Conservation (phyloP, 805 yeast genomes). For the Metschnikowia colocasiae region DNA sequence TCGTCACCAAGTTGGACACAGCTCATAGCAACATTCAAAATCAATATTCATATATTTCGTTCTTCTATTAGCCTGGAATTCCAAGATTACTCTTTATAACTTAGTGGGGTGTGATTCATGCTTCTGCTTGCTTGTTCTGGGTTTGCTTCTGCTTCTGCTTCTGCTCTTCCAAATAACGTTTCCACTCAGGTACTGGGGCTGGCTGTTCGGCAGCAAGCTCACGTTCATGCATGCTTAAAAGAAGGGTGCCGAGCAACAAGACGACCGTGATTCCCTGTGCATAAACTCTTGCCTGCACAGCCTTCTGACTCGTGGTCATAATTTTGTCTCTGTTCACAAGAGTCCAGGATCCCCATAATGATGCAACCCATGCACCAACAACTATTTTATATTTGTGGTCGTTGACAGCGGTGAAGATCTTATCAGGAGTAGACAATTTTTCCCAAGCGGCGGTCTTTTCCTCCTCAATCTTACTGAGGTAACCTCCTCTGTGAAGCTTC, state of each 20-base stretch:
- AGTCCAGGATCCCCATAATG: slow-evolving; percentile 77
- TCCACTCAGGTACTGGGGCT: slow-evolving; percentile 36
- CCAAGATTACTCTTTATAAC: neutral
- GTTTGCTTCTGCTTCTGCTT: neutral
- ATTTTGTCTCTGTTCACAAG: slow-evolving; percentile 67
- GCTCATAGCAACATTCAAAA: no score
- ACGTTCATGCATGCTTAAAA: slow-evolving; percentile 61
- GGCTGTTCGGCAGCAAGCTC: slow-evolving; percentile 41
- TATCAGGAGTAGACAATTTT: slow-evolving; percentile 45
- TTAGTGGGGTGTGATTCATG: neutral
- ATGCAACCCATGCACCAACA: slow-evolving; percentile 74
- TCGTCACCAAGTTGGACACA: no score
- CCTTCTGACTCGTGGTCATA: slow-evolving; percentile 73
- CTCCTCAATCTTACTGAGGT: slow-evolving; percentile 35
- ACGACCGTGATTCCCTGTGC: slow-evolving; percentile 81
- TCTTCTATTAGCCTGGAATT: neutral
- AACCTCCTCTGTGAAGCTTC: slow-evolving; percentile 51
- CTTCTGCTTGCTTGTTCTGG: neutral
- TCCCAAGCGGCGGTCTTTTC: slow-evolving; percentile 54
- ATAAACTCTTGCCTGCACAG: slow-evolving; percentile 87
- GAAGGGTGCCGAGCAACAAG: slow-evolving; percentile 64
- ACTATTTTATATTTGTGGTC: slow-evolving; percentile 64
- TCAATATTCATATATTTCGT: neutral
- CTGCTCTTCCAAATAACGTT: slow-evolving; percentile 27
- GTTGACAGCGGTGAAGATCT: slow-evolving; percentile 45